Base-by-base conservation (phyloP, 2,329 filamentous ascomycete species). In the Cercospora berteroae region DNA sequence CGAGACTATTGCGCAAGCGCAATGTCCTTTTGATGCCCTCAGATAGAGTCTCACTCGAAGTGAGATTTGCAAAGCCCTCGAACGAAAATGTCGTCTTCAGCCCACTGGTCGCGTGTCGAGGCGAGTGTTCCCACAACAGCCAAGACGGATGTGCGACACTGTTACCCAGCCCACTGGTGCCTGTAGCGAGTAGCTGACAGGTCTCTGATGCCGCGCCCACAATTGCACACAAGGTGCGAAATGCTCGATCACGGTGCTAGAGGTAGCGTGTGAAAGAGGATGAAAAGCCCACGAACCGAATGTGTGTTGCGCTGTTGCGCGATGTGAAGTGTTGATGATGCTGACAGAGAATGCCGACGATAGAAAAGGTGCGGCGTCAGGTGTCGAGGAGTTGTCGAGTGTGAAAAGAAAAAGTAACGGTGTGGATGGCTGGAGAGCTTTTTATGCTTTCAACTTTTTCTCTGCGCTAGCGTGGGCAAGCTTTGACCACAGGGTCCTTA, bases 51-150 rank as follows among this genome's bases (percentile, higher is more conserved):
- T 71, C 71, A 69, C 71, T 59, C 61, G 60, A 66, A 64, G 62
- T 68, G 70, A 71, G 69, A 70, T 70, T 69, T 74, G 71, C 73
- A 69, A 71, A 75, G 75, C 76, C 75, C 73, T 75, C 73, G 68
- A 79, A 78, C 80, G 80, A 78, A 79, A 78, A 78, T 79, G 65
- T 66, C 67, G 69, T 67, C 66, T 57, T 70, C 65, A 73, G 81
- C 81, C 80, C 81, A 82, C 81, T 80, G 78, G 63, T 73, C 76
- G 77, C 78, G 74, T 72, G 76, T 79, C 80, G 78, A 81, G 83
- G 82, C 82, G 67, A 70, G 83, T 83, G 83, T 84, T 83, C 82
- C 83, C 83, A 83, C 83, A 84, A 77, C 67, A 69, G 81, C 82
- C 81, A 77, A 81, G 80, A 80, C 79, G 74, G 55, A 31, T 60